Evolutionary conservation across 2,329 filamentous ascomycete species (phyloP).

Genomic region (Verticillium longisporum): DNA sequence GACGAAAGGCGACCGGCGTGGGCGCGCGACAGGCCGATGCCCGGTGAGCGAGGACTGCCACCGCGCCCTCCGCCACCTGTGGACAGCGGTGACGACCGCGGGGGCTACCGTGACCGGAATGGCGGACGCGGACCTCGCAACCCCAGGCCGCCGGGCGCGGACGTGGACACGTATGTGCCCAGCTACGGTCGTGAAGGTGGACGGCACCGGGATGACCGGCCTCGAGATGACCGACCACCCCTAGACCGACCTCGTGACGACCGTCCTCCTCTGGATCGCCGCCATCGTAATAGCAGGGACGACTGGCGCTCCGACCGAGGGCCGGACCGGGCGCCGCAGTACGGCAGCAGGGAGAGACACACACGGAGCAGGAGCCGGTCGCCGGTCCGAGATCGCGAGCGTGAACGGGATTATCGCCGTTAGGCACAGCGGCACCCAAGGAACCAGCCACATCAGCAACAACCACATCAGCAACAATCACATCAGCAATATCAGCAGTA

Average conservation of each 20-base stretch:
- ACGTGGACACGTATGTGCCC: constrained; percentile 45
- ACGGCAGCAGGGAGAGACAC: constrained; percentile 23
- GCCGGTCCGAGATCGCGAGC: constrained; percentile 27
- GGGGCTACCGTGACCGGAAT: constrained; percentile 28
- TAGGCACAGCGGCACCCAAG: background rate
- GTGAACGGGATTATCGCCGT: constrained; percentile 27
- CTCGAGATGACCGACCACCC: constrained; percentile 9
- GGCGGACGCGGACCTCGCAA: constrained; percentile 19
- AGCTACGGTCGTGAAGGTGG: constrained; percentile 30
- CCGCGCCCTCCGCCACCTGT: constrained; percentile 44
- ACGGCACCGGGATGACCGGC: constrained; percentile 17
- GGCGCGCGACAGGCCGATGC: constrained; percentile 34
- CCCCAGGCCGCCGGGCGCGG: constrained; percentile 19
- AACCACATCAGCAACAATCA: background rate
- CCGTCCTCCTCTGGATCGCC: constrained; percentile 10
- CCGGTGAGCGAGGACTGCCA: constrained; percentile 31
- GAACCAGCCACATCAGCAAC: background rate
- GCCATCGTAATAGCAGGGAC: constrained; percentile 13
- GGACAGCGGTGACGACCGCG: constrained; percentile 24
- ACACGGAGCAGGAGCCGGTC: constrained; percentile 34
- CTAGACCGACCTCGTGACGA: background rate
- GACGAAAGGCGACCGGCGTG: constrained; percentile 46
- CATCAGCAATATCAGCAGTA: background rate
- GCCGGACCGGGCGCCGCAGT: background rate
- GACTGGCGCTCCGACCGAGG: constrained; percentile 21